Conservation (phyloP, 352 stramenopile species). For the Globisporangium spinosum region DNA sequence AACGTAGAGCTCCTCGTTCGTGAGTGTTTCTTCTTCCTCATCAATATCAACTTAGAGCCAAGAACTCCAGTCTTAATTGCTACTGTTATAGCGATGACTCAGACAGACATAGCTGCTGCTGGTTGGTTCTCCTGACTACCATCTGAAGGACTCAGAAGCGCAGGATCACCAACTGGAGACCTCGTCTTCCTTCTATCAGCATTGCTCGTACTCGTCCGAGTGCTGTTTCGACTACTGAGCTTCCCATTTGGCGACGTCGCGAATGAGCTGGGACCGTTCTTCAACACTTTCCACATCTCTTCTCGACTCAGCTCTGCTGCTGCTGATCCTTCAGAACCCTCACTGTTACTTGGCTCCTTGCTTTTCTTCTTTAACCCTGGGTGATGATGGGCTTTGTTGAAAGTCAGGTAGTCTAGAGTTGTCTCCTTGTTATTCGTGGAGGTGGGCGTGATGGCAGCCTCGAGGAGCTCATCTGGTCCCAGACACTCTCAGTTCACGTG, state of each 20-base stretch:
- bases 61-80: not conserved
- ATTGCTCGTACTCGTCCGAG: not conserved
- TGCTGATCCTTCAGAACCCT: not conserved
- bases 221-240: not conserved
- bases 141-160: not conserved
- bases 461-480: constrained; percentile 13
- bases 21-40: not conserved
- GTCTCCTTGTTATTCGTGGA: constrained; percentile 6
- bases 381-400: constrained; percentile 25
- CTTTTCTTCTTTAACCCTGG: not conserved
- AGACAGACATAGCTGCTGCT: not conserved
- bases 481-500: constrained; percentile 35
- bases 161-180: not conserved
- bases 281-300: constrained; percentile 39
- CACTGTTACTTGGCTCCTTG: too few species aligned
- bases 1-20: not conserved
- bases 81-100: not conserved
- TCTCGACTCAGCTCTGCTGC: not conserved
- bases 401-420: constrained; percentile 38
- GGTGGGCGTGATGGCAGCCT: constrained; percentile 28
- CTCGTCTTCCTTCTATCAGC: not conserved
- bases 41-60: not conserved
- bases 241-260: not conserved
- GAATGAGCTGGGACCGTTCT: constrained; percentile 14
- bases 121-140: not conserved